Evolutionary conservation across 164 flowering plant genomes (phyloP).

Genomic region (Protea cynaroides): DNA sequence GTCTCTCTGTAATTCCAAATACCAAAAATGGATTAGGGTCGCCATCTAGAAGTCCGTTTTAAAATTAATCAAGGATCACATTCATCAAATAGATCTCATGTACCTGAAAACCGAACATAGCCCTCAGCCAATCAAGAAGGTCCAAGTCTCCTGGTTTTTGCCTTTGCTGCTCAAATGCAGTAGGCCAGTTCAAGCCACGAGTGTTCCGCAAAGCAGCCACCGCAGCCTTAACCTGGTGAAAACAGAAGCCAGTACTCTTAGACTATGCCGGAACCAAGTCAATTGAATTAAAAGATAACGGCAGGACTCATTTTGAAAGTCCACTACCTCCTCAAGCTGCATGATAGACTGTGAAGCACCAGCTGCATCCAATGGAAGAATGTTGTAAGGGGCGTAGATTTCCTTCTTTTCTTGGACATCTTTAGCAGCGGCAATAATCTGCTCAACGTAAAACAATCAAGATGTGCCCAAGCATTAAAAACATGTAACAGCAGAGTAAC

Average conservation of each 20-base stretch:
- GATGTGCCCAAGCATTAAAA: not conserved
- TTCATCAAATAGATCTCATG: not conserved
- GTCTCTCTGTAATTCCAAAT: slow-evolving; percentile 59
- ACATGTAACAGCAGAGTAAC: not conserved
- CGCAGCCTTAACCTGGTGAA: slow-evolving; percentile 80
- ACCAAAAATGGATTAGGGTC: not conserved
- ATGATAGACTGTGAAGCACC: slow-evolving; percentile 88
- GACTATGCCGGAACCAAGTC: too few relatives aligned
- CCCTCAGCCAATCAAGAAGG: slow-evolving; percentile 93
- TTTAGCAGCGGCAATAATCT: slow-evolving; percentile 95
- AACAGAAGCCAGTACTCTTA: slow-evolving; percentile 5
- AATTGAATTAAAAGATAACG: not conserved
- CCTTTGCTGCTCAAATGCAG: slow-evolving; percentile 67
- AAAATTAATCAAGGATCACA: not conserved
- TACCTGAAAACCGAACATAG: slow-evolving; percentile 99
- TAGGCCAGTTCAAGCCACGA: slow-evolving; percentile 81
- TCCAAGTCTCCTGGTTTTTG: slow-evolving; percentile 81
- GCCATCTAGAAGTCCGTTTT: not conserved
- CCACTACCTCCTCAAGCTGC: slow-evolving; percentile 90
- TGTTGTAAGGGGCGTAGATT: slow-evolving; percentile 87
- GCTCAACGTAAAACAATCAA: slow-evolving; percentile 15
- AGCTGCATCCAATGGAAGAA: slow-evolving; percentile 93
- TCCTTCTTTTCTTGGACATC: slow-evolving; percentile 96
- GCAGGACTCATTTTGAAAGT: not conserved
- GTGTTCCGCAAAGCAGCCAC: slow-evolving; percentile 81